Evolutionary conservation across 768 basidiomycete species (phyloP).

Genomic region (Lyophyllum decastes): DNA sequence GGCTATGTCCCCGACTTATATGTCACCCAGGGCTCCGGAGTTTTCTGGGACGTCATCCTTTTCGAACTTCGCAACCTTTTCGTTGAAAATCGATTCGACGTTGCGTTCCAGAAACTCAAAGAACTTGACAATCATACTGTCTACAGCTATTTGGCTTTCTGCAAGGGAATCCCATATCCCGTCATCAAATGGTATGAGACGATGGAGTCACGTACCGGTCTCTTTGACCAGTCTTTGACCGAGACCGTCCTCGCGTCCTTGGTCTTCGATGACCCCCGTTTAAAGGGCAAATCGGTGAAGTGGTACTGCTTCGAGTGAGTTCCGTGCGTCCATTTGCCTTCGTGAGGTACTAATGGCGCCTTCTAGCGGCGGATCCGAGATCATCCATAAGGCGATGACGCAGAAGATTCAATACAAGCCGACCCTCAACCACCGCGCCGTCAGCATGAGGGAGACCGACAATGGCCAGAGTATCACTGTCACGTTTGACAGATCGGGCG

Average conservation of each 20-base stretch:
- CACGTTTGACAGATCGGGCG: slow-evolving; percentile 8
- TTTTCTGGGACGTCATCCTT: slow-evolving; percentile 7
- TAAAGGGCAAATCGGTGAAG: neutral
- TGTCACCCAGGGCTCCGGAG: slow-evolving; percentile 3
- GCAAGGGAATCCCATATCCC: slow-evolving; percentile 7
- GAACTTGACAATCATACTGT: slow-evolving; percentile 14
- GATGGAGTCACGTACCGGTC: slow-evolving; percentile 17
- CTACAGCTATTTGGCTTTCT: slow-evolving; percentile 9
- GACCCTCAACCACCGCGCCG: slow-evolving; percentile 8
- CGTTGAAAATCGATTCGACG: slow-evolving; percentile 13
- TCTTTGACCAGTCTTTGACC: slow-evolving; percentile 16
- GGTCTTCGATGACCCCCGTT: slow-evolving; percentile 15
- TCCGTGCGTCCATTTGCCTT: neutral
- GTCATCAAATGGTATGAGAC: slow-evolving; percentile 18
- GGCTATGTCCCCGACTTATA: slow-evolving; percentile 7
- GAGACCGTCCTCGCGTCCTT: slow-evolving; percentile 21
- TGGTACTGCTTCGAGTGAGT: slow-evolving; percentile 21
- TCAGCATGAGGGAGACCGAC: slow-evolving; percentile 6
- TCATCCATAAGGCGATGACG: slow-evolving; percentile 15
- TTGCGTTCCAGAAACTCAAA: slow-evolving; percentile 13
- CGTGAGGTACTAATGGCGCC: neutral
- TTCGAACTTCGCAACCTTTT: slow-evolving; percentile 12
- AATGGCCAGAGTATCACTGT: slow-evolving; percentile 11
- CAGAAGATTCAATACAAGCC: slow-evolving; percentile 11
- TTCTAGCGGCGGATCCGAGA: slow-evolving; percentile 19